Evolutionary conservation across 345 rosid genomes (phyloP).

Genomic region (Reutealis trisperma): DNA sequence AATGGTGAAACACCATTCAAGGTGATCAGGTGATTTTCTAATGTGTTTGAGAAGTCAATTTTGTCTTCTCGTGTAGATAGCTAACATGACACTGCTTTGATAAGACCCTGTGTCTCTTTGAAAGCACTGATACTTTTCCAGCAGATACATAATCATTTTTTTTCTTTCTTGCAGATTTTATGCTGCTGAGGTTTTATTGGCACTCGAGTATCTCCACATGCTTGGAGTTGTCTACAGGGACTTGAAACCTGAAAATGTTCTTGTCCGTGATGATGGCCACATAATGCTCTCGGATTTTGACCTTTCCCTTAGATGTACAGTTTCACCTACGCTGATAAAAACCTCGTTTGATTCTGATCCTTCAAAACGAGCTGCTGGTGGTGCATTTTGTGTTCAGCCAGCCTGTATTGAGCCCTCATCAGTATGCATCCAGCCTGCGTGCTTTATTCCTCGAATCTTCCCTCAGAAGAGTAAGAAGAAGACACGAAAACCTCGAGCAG

Average conservation of each 20-base stretch:
- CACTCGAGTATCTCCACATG: slow-evolving; percentile 98
- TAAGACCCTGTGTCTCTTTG: neutral
- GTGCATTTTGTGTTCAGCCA: slow-evolving; percentile 86
- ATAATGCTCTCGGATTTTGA: slow-evolving; percentile 99
- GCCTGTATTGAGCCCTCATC: slow-evolving; percentile 88
- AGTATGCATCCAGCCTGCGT: slow-evolving; percentile 82
- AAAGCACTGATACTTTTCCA: neutral
- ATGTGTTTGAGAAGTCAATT: slow-evolving; percentile 8
- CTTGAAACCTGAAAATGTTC: slow-evolving; percentile 94
- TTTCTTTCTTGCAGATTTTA: slow-evolving; percentile 63
- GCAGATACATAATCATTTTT: slow-evolving; percentile 1
- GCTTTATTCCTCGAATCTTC: slow-evolving; percentile 83
- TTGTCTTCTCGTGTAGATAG: neutral
- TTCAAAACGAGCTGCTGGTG: slow-evolving; percentile 60
- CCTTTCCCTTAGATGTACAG: slow-evolving; percentile 86
- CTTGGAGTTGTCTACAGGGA: slow-evolving; percentile 98
- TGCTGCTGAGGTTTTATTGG: slow-evolving; percentile 93
- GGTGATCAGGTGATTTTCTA: neutral
- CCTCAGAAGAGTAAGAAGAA: slow-evolving; percentile 83
- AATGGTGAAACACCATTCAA: neutral
- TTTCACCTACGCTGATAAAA: slow-evolving; percentile 84
- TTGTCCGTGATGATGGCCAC: slow-evolving; percentile 98
- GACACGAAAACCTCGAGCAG: slow-evolving; percentile 49
- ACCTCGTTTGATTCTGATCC: slow-evolving; percentile 64
- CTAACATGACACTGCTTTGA: slow-evolving; percentile 3